Base-by-base conservation (phyloP, 108 stramenopile genomes). In the Poteriospumella lacustris region DNA sequence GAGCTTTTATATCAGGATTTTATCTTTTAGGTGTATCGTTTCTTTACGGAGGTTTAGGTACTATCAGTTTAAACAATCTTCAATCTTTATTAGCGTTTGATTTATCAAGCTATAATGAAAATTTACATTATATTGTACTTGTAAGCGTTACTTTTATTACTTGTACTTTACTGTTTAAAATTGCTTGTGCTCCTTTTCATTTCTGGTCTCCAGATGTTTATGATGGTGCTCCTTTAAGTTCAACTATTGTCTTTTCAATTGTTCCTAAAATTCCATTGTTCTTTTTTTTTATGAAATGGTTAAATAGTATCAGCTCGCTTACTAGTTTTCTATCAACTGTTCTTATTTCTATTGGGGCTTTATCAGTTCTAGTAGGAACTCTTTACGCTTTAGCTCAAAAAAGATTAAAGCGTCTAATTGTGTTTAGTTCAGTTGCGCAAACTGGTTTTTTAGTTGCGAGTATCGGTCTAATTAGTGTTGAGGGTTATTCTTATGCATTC, bases 231-330 rank as follows among this genome's bases (percentile, higher is more conserved):
- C 60, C 60, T 64, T 12, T 64, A 33, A 64, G 60, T 64, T 31
- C 60, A 64, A 64, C 60, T 34, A 64, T 64, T 3, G 31, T 64
- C 3, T 64, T 64, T 64, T 64, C 60, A 31, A 33, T 64, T 19
- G 5, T 64, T 12, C 60, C 60, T 3, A 64, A 64, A 64, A 3
- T 33, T 5, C 29, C 29, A 34, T 33, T 64, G 9, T 12, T 64
- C 3, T 64, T 64, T 24, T 64, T 64, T 64, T 64, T 64, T 34
- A 33, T 64, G 5, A 64, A 64, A 64, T 64, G 60, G 60, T 64
- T 64, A 19, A 31, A 31, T 31, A 34, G 33, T 64, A 9, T 64
- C 28, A 34, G 12, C 3, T 3, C 5, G 36, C 36, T 64, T 12
- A 26, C 28, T 34, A 3, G 36, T 19, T 64, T 34, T 33, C 5